Evolutionary conservation across 106 monocot species (phyloP).

Genomic region (Xerophyta viscosa): DNA sequence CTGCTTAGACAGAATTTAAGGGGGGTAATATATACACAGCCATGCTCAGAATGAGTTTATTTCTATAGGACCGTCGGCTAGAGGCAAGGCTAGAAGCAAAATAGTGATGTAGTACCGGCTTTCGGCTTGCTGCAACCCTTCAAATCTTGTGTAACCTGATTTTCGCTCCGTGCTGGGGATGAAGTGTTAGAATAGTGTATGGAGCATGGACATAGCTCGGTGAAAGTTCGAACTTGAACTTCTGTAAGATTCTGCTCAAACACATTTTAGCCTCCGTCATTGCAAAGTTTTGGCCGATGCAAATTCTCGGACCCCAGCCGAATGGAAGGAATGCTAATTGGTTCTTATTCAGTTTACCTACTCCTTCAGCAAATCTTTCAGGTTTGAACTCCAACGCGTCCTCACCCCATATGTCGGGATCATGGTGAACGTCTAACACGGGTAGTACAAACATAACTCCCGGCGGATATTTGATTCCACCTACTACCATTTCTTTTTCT

Average conservation of each 20-base stretch:
- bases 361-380: slow-evolving; percentile 43
- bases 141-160: not conserved
- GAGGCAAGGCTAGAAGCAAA: too few species aligned
- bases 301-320: slow-evolving; percentile 45
- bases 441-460: slow-evolving; percentile 29
- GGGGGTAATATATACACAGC: too few species aligned
- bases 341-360: slow-evolving; percentile 31
- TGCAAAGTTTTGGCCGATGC: slow-evolving; percentile 54
- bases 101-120: too few species aligned
- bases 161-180: slow-evolving; percentile 2
- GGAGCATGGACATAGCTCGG: slow-evolving; percentile 52
- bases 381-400: slow-evolving; percentile 59
- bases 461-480: slow-evolving; percentile 20
- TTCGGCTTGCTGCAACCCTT: too few species aligned
- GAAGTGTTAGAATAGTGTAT: slow-evolving; percentile 20
- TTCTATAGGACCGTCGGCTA: too few species aligned
- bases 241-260: slow-evolving; percentile 33
- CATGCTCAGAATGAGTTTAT: too few species aligned
- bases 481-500: slow-evolving; percentile 20
- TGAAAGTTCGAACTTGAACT: slow-evolving; percentile 44
- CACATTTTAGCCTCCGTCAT: slow-evolving; percentile 43
- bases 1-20: too few species aligned
- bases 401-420: slow-evolving; percentile 44
- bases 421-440: slow-evolving; percentile 31
- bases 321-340: slow-evolving; percentile 37